phyloP scores from a whole-genome alignment of 192 early-diverging fungal genomes.

The Dimargaris cristalligena region DNA sequence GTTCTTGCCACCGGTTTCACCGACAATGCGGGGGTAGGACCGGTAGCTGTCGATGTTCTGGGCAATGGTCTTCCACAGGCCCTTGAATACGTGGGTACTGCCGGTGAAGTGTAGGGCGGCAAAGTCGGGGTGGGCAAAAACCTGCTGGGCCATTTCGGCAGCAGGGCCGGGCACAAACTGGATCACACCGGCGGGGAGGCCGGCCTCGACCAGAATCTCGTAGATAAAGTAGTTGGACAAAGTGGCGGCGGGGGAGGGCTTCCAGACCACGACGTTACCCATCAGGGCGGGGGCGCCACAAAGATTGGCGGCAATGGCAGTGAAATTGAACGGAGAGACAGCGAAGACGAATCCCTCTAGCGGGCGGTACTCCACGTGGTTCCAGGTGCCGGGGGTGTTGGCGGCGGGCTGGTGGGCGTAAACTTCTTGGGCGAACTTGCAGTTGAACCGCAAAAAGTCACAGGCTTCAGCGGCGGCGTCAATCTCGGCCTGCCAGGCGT shows the following conservation, averaged over 20 bases:
- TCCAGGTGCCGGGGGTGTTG: constrained; percentile 75
- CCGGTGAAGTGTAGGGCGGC: constrained; percentile 95
- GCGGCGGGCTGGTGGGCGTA: constrained; percentile 84
- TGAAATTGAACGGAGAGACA: constrained; percentile 98
- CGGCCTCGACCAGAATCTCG: constrained; percentile 86
- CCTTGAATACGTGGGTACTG: constrained; percentile 80
- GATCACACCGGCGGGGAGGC: constrained; percentile 89
- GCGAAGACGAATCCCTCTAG: constrained; percentile 97
- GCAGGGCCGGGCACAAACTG: constrained; percentile 93
- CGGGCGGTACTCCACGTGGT: constrained; percentile 86
- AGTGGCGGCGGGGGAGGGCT: constrained; percentile 76
- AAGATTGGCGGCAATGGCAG: constrained; percentile 95
- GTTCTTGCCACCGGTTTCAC: constrained; percentile 99
- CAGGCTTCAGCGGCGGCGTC: constrained; percentile 88
- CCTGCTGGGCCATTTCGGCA: constrained; percentile 54
- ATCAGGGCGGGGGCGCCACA: constrained; percentile 84
- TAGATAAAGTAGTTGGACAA: constrained; percentile 83
- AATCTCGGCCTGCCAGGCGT: constrained; percentile 98
- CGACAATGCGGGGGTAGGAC: constrained; percentile 91
- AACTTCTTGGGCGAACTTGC: constrained; percentile 82
- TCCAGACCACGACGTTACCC: constrained; percentile 97
- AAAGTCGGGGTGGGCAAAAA: constrained; percentile 81
- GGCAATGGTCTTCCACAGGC: constrained; percentile 81
- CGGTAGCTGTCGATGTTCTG: constrained; percentile 81
- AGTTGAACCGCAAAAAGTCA: constrained; percentile 94